Evolutionary conservation across 345 rosid genomes (phyloP), one percentile per base, ranked within the genome.

Genomic region (Reutealis trisperma): DNA sequence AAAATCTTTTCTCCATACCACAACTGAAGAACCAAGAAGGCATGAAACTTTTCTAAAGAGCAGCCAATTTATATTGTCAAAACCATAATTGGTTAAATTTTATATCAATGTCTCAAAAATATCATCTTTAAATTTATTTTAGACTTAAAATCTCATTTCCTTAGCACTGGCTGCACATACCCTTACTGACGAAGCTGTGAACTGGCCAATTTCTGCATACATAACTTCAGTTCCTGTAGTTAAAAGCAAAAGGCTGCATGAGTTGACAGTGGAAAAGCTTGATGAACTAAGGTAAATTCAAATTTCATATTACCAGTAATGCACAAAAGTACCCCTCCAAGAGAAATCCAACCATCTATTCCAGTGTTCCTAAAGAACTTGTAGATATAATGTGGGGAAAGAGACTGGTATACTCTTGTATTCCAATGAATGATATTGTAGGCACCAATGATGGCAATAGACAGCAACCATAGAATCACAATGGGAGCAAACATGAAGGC

Each of bases 401-500:
- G 87, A 70, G 99, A 98, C 78, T 70, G 73, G 82, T 84, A 87
- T 67, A 92, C 87, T 21, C 83, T 88, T 52, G 91, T 93, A 82
- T 96, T 96, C 99, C 99, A 96, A 59, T 83, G 85, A 58, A 93
- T 54, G 74, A 91, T 83, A 82, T 96, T 92, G 89, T 91, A 91
- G 79, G 87, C 45, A 41, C 99, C 98, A 74, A 87, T 63, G 41
- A 84, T 72, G 63, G 94, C 97, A 78, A 89, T 83, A 52, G 86
- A 87, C 51, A 93, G 73, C 77, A 92, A 70, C 99, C 99, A 96
- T 27, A 92, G 74, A 79, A 91, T 88, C 83, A 90, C 82, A 41
- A 96, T 84, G 11, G 98, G 98, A 72, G 98, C 77, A 85, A 96
- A 93, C 71, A 88, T 44, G 81, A 90, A 90, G 63, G 92, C 91